These are phyloP conservation scores for Hymenoscyphus fraxineus DNA, from an alignment of 2,329 filamentous ascomycete genomes.

Conservation along the genomic window DNA sequence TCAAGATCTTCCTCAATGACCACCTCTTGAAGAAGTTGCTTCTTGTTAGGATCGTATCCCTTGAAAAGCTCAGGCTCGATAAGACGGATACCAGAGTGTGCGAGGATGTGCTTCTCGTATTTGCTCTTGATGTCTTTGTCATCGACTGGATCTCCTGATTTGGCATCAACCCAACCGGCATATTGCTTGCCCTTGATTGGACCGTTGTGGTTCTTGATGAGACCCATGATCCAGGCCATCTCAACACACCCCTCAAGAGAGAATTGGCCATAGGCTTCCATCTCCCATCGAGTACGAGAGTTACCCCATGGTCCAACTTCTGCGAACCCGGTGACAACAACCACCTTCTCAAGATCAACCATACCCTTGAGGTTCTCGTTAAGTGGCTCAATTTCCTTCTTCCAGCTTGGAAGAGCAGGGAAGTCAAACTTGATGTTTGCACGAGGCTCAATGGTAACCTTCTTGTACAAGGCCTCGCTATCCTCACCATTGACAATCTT, in stretches of 20 bases:
- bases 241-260: constrained; percentile 97
- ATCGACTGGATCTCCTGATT: constrained; percentile 91
- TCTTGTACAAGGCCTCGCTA: constrained; percentile 90
- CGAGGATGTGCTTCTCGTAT: constrained; percentile 94
- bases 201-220: constrained; percentile 98
- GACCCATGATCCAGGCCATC: constrained; percentile 99
- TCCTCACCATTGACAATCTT: constrained; percentile 94
- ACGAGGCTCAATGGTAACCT: constrained; percentile 85
- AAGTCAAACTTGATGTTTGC: constrained; percentile 99
- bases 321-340: constrained; percentile 94
- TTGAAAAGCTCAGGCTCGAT: constrained; percentile 97
- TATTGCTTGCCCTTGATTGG: constrained; percentile 94
- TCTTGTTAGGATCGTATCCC: constrained; percentile 97
- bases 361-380: constrained; percentile 90
- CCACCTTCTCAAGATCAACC: constrained; percentile 97
- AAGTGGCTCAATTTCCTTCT: constrained; percentile 82
- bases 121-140: constrained; percentile 97
- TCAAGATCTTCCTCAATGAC: constrained; percentile 97
- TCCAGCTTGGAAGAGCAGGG: constrained; percentile 85
- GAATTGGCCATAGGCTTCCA: constrained; percentile 96
- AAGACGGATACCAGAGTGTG: constrained; percentile 94
- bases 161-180: constrained; percentile 93
- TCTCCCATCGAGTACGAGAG: constrained; percentile 96
- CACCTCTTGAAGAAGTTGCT: constrained; percentile 95
- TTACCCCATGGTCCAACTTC: constrained; percentile 98